phyloP scores from a whole-genome alignment of 2,329 filamentous ascomycete species.

The Celoporthe dispersa region DNA sequence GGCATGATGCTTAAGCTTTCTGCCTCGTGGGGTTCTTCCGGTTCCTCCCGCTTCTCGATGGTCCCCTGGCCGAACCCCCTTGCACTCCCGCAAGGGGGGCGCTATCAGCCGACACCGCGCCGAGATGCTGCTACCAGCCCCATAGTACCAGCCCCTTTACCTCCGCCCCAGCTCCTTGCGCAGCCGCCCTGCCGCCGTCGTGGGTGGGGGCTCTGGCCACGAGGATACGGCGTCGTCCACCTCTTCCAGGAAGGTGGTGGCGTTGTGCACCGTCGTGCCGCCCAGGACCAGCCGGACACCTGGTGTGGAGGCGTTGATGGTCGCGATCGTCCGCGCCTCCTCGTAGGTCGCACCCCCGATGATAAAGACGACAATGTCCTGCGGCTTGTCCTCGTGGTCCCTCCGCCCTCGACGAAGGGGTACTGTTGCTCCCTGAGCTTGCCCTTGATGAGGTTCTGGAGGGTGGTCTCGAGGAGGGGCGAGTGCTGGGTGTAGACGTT shows the following conservation, averaged over 20 bases:
- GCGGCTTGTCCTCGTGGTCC: constrained; percentile 92
- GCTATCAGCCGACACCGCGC: neutral
- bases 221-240: constrained; percentile 84
- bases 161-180: constrained; percentile 38
- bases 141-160: neutral
- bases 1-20: neutral
- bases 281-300: constrained; percentile 89
- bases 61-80: neutral
- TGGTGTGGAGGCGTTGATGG: constrained; percentile 88
- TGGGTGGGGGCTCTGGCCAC: constrained; percentile 73
- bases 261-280: constrained; percentile 87
- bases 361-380: constrained; percentile 95
- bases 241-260: constrained; percentile 84
- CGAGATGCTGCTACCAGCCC: constrained; percentile 16
- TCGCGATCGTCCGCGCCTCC: constrained; percentile 94
- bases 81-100: neutral
- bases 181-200: constrained; percentile 38
- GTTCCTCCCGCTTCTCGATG: neutral
- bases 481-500: constrained; percentile 99
- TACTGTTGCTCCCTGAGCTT: constrained; percentile 84
- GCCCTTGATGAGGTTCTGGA: constrained; percentile 94
- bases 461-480: constrained; percentile 80
- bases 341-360: constrained; percentile 94
- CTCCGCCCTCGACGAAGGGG: constrained; percentile 89
- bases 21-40: neutral